Evolutionary conservation across 169 alveolate genomes (phyloP).

Genomic region (Plasmodium knowlesi): DNA sequence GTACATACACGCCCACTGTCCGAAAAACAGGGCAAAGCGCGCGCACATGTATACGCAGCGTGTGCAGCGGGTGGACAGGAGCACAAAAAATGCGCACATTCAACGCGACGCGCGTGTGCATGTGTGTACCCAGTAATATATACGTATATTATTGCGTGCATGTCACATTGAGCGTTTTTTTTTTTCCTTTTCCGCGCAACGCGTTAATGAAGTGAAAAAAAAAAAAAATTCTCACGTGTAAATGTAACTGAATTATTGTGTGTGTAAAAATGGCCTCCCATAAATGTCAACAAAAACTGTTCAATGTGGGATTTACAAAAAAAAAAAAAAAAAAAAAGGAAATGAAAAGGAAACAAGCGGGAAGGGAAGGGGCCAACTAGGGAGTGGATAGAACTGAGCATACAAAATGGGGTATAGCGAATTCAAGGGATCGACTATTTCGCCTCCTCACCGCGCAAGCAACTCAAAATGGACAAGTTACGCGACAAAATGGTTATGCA

Average conservation of each 20-base stretch:
- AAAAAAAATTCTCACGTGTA: neutral
- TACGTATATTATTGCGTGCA: neutral
- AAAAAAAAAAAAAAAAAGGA: slow-evolving; percentile 6
- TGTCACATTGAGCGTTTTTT: neutral
- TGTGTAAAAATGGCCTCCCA: neutral
- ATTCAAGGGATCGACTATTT: neutral
- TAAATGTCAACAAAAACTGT: slow-evolving; percentile 20
- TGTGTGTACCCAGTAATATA: neutral
- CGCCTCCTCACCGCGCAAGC: neutral
- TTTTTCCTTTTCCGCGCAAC: neutral
- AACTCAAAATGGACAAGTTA: neutral
- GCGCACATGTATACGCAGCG: neutral
- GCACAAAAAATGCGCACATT: neutral
- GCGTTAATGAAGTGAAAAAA: neutral
- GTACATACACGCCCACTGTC: slow-evolving; percentile 4
- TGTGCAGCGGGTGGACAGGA: neutral
- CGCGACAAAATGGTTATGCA: neutral
- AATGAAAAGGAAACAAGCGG: neutral
- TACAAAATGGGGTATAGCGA: neutral
- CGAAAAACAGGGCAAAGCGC: neutral
- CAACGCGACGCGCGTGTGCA: neutral
- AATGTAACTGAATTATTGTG: slow-evolving; percentile 22
- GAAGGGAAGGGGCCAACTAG: neutral
- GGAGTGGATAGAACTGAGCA: neutral
- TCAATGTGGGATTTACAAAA: neutral